Evolutionary conservation across 2,329 filamentous ascomycete genomes (phyloP), one percentile per base, ranked within the genome.

Genomic region (Byssochlamys sp.): DNA sequence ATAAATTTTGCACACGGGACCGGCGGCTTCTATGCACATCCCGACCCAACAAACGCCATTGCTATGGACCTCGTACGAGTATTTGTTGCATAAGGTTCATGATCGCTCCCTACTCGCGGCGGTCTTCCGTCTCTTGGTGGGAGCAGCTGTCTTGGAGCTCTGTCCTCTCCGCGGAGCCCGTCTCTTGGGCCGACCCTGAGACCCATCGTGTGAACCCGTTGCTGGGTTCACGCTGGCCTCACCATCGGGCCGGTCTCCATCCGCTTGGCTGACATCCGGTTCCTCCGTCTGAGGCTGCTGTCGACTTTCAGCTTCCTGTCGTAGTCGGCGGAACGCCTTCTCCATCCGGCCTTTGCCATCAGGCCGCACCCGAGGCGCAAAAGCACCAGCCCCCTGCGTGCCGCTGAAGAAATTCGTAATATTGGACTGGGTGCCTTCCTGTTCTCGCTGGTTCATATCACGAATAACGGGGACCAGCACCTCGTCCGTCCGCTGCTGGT

Each of bases 381-480:
- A 91, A 0, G 81, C 83, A 60, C 86, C 82, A 39, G 77, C 81
- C 11, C 68, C 75, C 55, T 59, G 68, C n/a, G 69, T 63, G 1
- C 92, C 92, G 11, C 84, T 83, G 70, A 97, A 96, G 72, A 86
- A 99, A 26, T 86, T 81, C n/a, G 94, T 99, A 63, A 99, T 96
- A 65, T 99, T 99, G 58, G 85, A 86, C 77, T 99, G 94, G 19
- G 92, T 97, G 5, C 94, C 94, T 75, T 97, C 94, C 28, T 84
- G 80, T 62, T 90, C 88, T 45, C 94, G 81, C 3, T 84, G 83
- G 70, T 97, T 97, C 89, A 99, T 95, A 67, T 99, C 94, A 57
- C 86, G 82, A 61, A 99, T 94, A 1, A 99, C 95, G 0, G 94
- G 94, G 1, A 99, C 90, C 1, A 99, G 82, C 1, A 99, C 89